Percentiles rank a stretch among this genome's conserved stretches.
Conservation (phyloP, 768 basidiomycete genomes). For the Trametes sanguinea region DNA sequence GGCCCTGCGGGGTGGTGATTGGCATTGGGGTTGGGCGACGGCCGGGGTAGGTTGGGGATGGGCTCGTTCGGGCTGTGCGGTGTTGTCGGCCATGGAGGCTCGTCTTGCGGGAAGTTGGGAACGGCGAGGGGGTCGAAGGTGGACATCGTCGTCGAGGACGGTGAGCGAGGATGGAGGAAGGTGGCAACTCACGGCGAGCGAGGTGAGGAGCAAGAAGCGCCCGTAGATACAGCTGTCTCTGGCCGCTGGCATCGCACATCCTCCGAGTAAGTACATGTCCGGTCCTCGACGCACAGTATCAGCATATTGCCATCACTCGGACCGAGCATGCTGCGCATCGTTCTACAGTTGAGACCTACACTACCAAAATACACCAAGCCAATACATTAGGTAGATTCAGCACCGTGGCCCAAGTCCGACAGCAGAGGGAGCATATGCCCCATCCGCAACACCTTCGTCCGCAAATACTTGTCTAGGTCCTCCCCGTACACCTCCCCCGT, state of each 20-base stretch:
- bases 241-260: conserved; percentile 6
- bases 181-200: conserved; percentile 1
- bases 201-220: background rate
- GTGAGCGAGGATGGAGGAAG: background rate
- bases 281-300: background rate
- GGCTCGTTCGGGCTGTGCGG: conserved; percentile 72
- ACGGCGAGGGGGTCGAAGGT: conserved; percentile 79
- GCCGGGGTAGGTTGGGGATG: conserved; percentile 69
- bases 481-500: conserved; percentile 73
- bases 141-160: conserved; percentile 13
- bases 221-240: background rate
- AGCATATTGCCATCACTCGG: background rate
- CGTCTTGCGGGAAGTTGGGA: conserved; percentile 48
- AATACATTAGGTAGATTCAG: background rate
- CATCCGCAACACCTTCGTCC: conserved; percentile 97
- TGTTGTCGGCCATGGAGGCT: conserved; percentile 79
- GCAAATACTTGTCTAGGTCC: conserved; percentile 92
- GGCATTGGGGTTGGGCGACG: conserved; percentile 45
- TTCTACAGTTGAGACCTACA: background rate
- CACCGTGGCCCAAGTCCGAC: conserved; percentile 18
- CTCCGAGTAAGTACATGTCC: background rate
- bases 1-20: conserved; percentile 37
- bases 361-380: background rate
- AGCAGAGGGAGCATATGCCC: conserved; percentile 82
- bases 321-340: background rate